Conservation (phyloP, 352 stramenopile species). For the Blastocystis sp. region DNA sequence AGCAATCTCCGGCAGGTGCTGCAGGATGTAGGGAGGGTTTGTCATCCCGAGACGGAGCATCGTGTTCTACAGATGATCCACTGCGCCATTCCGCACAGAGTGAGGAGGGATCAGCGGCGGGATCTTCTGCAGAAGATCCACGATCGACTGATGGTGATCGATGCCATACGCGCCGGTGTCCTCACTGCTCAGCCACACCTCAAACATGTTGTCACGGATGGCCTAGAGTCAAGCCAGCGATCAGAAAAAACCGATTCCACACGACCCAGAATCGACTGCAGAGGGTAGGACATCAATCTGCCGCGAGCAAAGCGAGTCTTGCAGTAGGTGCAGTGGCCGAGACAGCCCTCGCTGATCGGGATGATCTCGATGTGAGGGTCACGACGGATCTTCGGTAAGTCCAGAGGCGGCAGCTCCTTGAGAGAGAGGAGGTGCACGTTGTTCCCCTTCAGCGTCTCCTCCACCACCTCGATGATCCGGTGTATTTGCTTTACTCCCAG, state of each 20-base stretch:
- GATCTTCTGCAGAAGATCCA: not conserved
- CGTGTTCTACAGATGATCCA: conserved; percentile 64
- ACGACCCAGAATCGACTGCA: conserved; percentile 73
- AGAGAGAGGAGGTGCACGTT: conserved; percentile 77
- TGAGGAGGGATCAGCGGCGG: not conserved
- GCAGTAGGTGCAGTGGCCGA: conserved; percentile 85
- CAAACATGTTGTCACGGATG: conserved; percentile 73
- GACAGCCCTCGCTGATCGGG: conserved; percentile 80
- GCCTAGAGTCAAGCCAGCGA: not conserved
- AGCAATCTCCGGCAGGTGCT: conserved; percentile 77
- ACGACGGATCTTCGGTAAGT: conserved; percentile 83
- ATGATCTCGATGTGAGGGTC: conserved; percentile 86
- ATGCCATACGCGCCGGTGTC: conserved; percentile 84
- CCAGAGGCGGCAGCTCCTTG: conserved; percentile 75
- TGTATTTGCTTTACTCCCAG: conserved; percentile 84
- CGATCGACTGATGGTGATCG: conserved; percentile 66
- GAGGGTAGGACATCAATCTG: conserved; percentile 79
- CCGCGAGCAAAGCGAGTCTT: conserved; percentile 84
- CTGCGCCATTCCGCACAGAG: conserved; percentile 25
- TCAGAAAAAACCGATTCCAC: conserved; percentile 69
- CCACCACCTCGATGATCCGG: conserved; percentile 80
- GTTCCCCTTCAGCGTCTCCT: conserved; percentile 82
- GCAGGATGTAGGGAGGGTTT: conserved; percentile 82
- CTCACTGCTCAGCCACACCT: conserved; percentile 83
- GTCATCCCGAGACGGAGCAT: conserved; percentile 86